A percentile compares a stretch with the other conserved stretches of the same genome.
Evolutionary conservation across 139 green algal genomes (phyloP).

Genomic region (Closterium sp.): DNA sequence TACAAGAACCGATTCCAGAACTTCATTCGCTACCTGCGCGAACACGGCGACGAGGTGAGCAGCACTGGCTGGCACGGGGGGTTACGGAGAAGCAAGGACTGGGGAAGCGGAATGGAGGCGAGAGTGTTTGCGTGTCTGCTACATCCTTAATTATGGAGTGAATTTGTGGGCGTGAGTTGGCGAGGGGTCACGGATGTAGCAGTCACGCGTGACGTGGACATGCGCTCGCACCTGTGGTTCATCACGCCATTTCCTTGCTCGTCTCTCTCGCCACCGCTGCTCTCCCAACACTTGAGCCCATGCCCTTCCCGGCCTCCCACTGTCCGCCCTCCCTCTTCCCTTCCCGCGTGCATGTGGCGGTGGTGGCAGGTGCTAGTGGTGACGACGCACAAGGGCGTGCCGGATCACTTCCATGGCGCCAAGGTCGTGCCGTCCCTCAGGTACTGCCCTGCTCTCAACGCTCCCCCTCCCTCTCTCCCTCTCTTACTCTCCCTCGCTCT

Average conservation of each 20-base stretch:
- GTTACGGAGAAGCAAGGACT: too few species aligned
- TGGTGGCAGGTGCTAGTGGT: constrained; percentile 56
- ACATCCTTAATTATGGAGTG: too few species aligned
- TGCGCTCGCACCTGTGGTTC: too few species aligned
- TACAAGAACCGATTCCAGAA: constrained; percentile 91
- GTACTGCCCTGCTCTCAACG: neutral
- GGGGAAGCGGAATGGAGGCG: neutral
- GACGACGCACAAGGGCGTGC: constrained; percentile 60
- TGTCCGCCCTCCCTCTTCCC: neutral
- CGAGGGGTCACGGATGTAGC: too few species aligned
- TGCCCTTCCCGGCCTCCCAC: neutral
- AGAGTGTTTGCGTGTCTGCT: neutral
- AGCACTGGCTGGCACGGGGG: neutral
- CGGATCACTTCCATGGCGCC: constrained; percentile 72
- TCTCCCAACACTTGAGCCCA: neutral
- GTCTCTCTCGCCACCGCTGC: neutral
- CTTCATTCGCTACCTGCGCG: constrained; percentile 76
- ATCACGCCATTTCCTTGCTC: neutral
- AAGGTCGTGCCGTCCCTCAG: constrained; percentile 61
- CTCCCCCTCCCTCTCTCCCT: neutral
- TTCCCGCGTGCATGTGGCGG: neutral
- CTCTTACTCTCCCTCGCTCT: neutral
- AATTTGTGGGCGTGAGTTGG: too few species aligned
- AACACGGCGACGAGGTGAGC: constrained; percentile 74
- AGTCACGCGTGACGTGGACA: too few species aligned